Conservation (phyloP, 345 rosid genomes). For the Melaleuca alternifolia region DNA sequence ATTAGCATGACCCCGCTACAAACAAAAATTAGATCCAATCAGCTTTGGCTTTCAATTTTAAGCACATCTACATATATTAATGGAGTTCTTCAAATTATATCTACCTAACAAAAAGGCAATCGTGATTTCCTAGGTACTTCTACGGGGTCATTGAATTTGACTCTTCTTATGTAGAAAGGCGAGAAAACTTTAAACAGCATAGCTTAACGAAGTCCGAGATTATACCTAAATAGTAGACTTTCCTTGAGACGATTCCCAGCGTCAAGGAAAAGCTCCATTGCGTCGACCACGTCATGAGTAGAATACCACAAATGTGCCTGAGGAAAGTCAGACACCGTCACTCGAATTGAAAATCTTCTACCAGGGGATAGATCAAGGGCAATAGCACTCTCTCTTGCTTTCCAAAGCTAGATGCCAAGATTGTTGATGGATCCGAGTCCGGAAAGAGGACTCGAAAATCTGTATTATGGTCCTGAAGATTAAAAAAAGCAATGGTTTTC, state of each 20-base stretch:
- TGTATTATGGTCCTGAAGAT: conserved; percentile 67
- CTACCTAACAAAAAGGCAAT: not conserved
- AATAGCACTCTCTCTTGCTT: conserved; percentile 19
- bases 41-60: not conserved
- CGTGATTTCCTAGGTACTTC: not conserved
- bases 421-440: conserved; percentile 69
- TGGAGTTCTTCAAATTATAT: not conserved
- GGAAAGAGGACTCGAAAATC: conserved; percentile 89
- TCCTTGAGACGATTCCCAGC: conserved; percentile 54
- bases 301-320: conserved; percentile 93
- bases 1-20: not conserved
- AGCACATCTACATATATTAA: not conserved
- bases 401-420: conserved; percentile 10
- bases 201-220: not conserved
- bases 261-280: conserved; percentile 53
- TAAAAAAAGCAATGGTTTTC: not conserved
- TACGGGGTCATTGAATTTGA: not conserved
- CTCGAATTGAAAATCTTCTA: conserved; percentile 50
- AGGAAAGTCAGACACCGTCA: conserved; percentile 34
- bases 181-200: not conserved
- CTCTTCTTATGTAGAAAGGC: not conserved
- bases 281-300: conserved; percentile 37
- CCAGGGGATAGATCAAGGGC: conserved; percentile 11
- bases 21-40: not conserved
- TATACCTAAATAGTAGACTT: conserved; percentile 76